Evolutionary conservation across 805 yeast genomes (phyloP).

Genomic region (Wickerhamia fluorescens): DNA sequence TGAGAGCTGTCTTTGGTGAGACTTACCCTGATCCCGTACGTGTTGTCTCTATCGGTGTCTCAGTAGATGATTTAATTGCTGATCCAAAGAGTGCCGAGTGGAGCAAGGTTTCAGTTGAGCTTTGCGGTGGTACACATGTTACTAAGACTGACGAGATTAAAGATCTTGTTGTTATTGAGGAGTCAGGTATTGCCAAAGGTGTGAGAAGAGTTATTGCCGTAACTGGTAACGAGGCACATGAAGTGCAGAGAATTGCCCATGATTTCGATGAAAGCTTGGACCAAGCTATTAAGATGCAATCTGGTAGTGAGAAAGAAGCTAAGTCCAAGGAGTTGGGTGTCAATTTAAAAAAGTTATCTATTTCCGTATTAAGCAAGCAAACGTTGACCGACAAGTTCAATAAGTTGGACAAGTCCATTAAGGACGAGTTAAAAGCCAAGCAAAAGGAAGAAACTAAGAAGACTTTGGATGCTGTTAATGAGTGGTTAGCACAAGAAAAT

Average conservation of each 20-base stretch:
- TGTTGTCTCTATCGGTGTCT: conserved; percentile 91
- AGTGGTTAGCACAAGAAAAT: conserved; percentile 49
- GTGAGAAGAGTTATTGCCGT: conserved; percentile 97
- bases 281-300: conserved; percentile 54
- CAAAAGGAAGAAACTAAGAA: conserved; percentile 85
- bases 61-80: conserved; percentile 72
- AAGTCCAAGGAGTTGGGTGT: conserved; percentile 80
- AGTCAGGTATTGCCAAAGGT: conserved; percentile 97
- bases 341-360: conserved; percentile 69
- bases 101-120: conserved; percentile 77
- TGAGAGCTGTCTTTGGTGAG: conserved; percentile 98
- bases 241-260: conserved; percentile 77
- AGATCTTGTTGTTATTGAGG: conserved; percentile 84
- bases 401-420: conserved; percentile 76
- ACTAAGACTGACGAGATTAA: conserved; percentile 88
- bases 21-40: conserved; percentile 98
- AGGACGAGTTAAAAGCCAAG: conserved; percentile 79
- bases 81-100: conserved; percentile 71
- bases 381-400: conserved; percentile 66
- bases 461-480: conserved; percentile 69
- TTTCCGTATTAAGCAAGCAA: conserved; percentile 76
- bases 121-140: conserved; percentile 99
- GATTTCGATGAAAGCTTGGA: conserved; percentile 61
- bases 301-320: conserved; percentile 74
- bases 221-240: conserved; percentile 84